Conservation (phyloP, 2,329 filamentous ascomycete species). For the Venturia asperata region DNA sequence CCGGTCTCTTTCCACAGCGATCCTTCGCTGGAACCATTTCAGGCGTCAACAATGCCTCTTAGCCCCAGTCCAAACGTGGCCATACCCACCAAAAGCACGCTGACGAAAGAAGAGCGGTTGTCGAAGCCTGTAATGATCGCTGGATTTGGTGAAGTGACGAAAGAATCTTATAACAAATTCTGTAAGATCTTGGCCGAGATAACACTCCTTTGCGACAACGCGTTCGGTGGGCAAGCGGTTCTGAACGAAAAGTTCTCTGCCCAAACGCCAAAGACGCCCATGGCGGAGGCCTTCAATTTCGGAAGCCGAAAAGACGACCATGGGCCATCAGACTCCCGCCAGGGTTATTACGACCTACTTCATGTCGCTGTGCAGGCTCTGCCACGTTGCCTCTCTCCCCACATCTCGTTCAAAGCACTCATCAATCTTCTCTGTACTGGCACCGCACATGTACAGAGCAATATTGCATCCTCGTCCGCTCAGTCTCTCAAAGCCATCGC, state of each 20-base stretch:
- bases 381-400: slow-evolving; percentile 83
- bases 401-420: slow-evolving; percentile 86
- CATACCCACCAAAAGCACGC: slow-evolving; percentile 30
- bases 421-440: slow-evolving; percentile 95
- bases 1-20: slow-evolving; percentile 57
- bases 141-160: slow-evolving; percentile 65
- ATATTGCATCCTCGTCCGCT: slow-evolving; percentile 86
- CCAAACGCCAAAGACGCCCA: slow-evolving; percentile 85
- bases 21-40: slow-evolving; percentile 35
- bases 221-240: slow-evolving; percentile 91
- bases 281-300: slow-evolving; percentile 90
- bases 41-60: slow-evolving; percentile 28
- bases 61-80: slow-evolving; percentile 25
- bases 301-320: slow-evolving; percentile 72
- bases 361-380: slow-evolving; percentile 93
- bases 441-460: slow-evolving; percentile 87
- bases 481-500: slow-evolving; percentile 94
- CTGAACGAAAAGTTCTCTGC: slow-evolving; percentile 91
- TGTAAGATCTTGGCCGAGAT: slow-evolving; percentile 95
- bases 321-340: slow-evolving; percentile 70
- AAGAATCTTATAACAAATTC: slow-evolving; percentile 82
- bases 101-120: slow-evolving; percentile 55
- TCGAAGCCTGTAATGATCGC: slow-evolving; percentile 56
- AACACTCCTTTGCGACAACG: slow-evolving; percentile 91
- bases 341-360: slow-evolving; percentile 90